Evolutionary conservation across 1,284 basidiomycete species (phyloP).

Genomic region (Schizophyllum amplum): DNA sequence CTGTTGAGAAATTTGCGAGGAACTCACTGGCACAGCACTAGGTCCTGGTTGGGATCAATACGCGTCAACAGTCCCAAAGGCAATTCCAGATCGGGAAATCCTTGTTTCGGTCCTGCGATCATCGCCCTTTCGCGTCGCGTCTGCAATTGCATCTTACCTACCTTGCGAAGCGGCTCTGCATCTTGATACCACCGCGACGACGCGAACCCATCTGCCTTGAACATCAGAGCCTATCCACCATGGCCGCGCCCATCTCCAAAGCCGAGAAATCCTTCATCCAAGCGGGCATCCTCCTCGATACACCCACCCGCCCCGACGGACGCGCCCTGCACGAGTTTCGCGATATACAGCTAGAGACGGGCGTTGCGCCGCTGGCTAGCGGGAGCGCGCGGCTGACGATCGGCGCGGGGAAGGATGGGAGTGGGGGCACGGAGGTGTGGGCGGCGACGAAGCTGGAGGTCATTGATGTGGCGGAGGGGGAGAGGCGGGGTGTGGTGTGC

Average conservation of each 20-base stretch:
- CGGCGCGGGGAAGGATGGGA: constrained; percentile 47
- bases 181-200: too few relatives aligned
- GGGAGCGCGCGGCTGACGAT: constrained; percentile 69
- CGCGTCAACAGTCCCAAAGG: too few relatives aligned
- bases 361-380: constrained; percentile 67
- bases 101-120: not conserved
- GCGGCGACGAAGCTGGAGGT: constrained; percentile 72
- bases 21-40: too few relatives aligned
- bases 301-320: constrained; percentile 60
- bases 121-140: too few relatives aligned
- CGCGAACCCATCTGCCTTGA: too few relatives aligned
- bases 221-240: not conserved
- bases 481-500: constrained; percentile 37
- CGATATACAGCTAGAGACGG: constrained; percentile 62
- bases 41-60: too few relatives aligned
- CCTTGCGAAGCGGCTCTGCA: too few relatives aligned
- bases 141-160: too few relatives aligned
- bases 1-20: too few relatives aligned
- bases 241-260: constrained; percentile 47
- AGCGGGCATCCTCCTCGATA: constrained; percentile 44
- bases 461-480: constrained; percentile 38
- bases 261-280: constrained; percentile 71
- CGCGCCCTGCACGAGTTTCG: constrained; percentile 57
- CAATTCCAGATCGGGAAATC: not conserved
- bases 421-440: constrained; percentile 60